Evolutionary conservation across 176 grass and related monocot species (phyloP).

Genomic region (Bonia amplexicaulis): DNA sequence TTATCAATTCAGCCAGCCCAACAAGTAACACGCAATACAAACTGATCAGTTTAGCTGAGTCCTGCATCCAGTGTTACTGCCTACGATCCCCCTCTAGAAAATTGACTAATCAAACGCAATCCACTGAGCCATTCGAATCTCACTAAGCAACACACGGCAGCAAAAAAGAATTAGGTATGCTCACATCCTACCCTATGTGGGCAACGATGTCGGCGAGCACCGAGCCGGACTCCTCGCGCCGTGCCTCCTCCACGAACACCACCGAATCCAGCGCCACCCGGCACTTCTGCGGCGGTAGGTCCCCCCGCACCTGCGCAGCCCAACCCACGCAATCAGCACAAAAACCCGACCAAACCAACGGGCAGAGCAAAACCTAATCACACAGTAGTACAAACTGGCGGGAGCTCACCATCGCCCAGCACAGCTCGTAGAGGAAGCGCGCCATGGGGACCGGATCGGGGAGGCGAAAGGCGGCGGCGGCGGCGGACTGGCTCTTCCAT

Average conservation of each 20-base stretch:
- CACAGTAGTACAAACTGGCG: not conserved
- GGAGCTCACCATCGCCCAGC: slow-evolving; percentile 81
- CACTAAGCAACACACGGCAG: not conserved
- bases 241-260: slow-evolving; percentile 61
- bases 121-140: not conserved
- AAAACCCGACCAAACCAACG: not conserved
- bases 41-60: not conserved
- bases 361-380: slow-evolving; percentile 18
- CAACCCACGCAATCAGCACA: slow-evolving; percentile 12
- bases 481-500: slow-evolving; percentile 76
- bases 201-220: slow-evolving; percentile 81
- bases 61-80: not conserved
- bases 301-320: slow-evolving; percentile 60
- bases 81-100: not conserved
- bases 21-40: not conserved
- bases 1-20: not conserved
- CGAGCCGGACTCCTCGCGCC: slow-evolving; percentile 62
- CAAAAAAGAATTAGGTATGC: slow-evolving; percentile 13
- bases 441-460: slow-evolving; percentile 84
- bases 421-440: slow-evolving; percentile 97
- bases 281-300: slow-evolving; percentile 78
- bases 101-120: not conserved
- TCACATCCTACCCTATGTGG: slow-evolving; percentile 94
- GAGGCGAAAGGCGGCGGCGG: slow-evolving; percentile 41
- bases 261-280: slow-evolving; percentile 73